phyloP scores from a whole-genome alignment of 768 basidiomycete species.

The Candolleomyces aberdarensis region DNA sequence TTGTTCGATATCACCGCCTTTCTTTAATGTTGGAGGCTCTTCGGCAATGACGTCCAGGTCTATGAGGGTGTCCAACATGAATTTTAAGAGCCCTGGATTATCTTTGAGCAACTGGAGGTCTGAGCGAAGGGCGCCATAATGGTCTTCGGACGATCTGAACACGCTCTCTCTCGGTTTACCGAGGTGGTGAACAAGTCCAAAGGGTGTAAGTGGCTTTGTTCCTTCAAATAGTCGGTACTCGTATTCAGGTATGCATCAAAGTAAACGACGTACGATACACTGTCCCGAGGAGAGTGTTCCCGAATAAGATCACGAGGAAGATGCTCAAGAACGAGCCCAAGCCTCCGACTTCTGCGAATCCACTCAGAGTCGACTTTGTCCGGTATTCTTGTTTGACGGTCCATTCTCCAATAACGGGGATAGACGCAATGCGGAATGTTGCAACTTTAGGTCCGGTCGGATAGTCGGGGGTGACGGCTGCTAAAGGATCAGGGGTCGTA shows the following conservation, averaged over 20 bases:
- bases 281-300: not conserved
- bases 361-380: not conserved
- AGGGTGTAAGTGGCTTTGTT: not conserved
- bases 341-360: not conserved
- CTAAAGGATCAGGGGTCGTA: not conserved
- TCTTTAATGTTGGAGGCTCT: too few relatives aligned
- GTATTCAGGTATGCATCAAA: not conserved
- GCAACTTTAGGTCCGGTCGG: not conserved
- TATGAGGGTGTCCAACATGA: not conserved
- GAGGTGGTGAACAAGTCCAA: not conserved
- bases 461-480: not conserved
- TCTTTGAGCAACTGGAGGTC: too few relatives aligned
- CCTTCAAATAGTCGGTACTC: not conserved
- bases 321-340: not conserved
- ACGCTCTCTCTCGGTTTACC: not conserved
- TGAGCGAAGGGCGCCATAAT: too few relatives aligned
- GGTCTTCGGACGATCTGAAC: not conserved
- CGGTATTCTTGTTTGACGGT: not conserved
- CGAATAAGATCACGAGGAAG: not conserved
- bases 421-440: not conserved
- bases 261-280: not conserved
- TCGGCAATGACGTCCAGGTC: not conserved
- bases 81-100: too few relatives aligned
- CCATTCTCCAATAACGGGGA: not conserved
- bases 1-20: too few relatives aligned